Percentiles rank a stretch among this genome's conserved stretches.
Evolutionary conservation across 768 basidiomycete species (phyloP).

Genomic region (Floccularia luteovirens): DNA sequence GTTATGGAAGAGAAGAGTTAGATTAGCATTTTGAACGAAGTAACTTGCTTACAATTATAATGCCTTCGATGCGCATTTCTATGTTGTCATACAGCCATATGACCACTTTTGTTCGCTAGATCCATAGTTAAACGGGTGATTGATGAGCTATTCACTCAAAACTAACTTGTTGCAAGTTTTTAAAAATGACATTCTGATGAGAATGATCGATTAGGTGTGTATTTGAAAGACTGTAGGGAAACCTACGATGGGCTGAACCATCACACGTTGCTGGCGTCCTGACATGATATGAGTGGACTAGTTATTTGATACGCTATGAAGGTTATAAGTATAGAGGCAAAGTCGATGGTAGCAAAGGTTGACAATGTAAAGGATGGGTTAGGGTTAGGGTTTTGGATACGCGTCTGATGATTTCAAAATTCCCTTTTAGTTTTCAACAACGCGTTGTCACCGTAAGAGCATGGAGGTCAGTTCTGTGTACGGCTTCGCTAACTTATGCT

Average conservation of each 20-base stretch:
- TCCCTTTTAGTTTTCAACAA: constrained; percentile 14
- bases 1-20: too few species aligned
- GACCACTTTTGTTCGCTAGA: constrained; percentile 73
- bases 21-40: too few species aligned
- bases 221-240: constrained; percentile 2
- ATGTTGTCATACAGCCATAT: constrained; percentile 98
- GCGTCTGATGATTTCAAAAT: too few species aligned
- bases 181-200: constrained; percentile 90
- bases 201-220: constrained; percentile 8
- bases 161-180: constrained; percentile 83
- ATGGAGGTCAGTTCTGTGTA: constrained; percentile 31
- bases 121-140: constrained; percentile 5
- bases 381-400: too few species aligned
- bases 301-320: constrained; percentile 7
- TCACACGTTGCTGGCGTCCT: constrained; percentile 89
- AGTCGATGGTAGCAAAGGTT: too few species aligned
- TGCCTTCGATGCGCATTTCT: constrained; percentile 94
- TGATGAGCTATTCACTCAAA: not conserved
- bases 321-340: constrained; percentile 8
- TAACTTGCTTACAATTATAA: constrained; percentile 89
- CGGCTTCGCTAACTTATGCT: constrained; percentile 3
- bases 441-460: constrained; percentile 31
- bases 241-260: constrained; percentile 99
- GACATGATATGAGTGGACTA: constrained; percentile 55
- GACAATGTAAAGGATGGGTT: too few species aligned